phyloP scores from a whole-genome alignment of 139 green algal species.

The Chlamydomonas schloesseri region DNA sequence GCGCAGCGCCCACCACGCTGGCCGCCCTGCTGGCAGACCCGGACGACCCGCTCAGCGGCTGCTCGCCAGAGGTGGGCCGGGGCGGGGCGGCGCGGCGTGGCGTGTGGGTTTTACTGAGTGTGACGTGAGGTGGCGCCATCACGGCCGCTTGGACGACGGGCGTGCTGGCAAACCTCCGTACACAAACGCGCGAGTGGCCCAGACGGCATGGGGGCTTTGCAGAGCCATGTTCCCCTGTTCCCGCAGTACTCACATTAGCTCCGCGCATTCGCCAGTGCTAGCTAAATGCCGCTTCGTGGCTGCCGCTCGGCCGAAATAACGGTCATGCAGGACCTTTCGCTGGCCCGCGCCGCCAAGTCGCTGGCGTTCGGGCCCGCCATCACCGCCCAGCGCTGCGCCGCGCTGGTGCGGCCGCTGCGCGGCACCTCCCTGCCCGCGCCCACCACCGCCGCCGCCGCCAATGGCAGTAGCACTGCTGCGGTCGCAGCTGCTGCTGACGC shows the following conservation, averaged over 20 bases:
- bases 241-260: too few relatives aligned
- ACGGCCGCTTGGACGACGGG: too few relatives aligned
- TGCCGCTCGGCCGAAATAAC: too few relatives aligned
- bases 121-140: too few relatives aligned
- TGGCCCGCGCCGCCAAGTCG: conserved; percentile 68
- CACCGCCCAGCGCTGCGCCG: conserved; percentile 14
- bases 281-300: too few relatives aligned
- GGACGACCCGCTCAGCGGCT: conserved; percentile 33
- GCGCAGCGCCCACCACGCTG: conserved; percentile 19
- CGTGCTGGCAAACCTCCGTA: too few relatives aligned
- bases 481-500: not conserved
- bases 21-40: conserved; percentile 29
- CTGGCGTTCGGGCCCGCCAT: conserved; percentile 62
- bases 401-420: conserved; percentile 13
- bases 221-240: too few relatives aligned
- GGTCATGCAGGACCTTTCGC: conserved; percentile 61
- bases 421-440: conserved; percentile 20
- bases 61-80: not conserved
- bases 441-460: not conserved
- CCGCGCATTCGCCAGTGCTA: too few relatives aligned
- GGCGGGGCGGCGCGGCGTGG: too few relatives aligned
- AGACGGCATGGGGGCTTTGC: too few relatives aligned
- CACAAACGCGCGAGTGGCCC: too few relatives aligned
- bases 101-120: not conserved
- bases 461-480: too few relatives aligned